These are phyloP conservation scores for Hemileccinum rubropunctum DNA, from an alignment of 768 basidiomycete species.

Conservation along the genomic window DNA sequence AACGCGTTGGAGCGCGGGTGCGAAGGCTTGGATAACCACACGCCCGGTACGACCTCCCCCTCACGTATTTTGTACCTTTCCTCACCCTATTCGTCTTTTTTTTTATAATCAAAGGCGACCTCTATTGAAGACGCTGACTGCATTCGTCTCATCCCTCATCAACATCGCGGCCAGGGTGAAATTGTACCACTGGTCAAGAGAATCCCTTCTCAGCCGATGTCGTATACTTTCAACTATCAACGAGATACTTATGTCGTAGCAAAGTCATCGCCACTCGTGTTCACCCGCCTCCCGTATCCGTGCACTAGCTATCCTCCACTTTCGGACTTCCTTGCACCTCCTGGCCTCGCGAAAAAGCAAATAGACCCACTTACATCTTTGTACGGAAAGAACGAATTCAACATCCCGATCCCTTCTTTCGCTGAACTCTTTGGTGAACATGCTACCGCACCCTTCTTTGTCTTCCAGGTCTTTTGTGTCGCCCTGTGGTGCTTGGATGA, in stretches of 20 bases:
- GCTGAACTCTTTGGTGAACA: slow-evolving; percentile 91
- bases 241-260: slow-evolving; percentile 85
- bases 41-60: slow-evolving; percentile 48
- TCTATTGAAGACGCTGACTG: slow-evolving; percentile 73
- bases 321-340: slow-evolving; percentile 57
- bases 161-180: slow-evolving; percentile 85
- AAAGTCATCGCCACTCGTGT: slow-evolving; percentile 53
- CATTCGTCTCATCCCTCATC: slow-evolving; percentile 75
- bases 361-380: slow-evolving; percentile 55
- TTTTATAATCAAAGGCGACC: slow-evolving; percentile 47
- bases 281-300: slow-evolving; percentile 86
- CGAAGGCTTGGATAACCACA: slow-evolving; percentile 79
- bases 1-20: slow-evolving; percentile 84
- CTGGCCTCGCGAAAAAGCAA: slow-evolving; percentile 49
- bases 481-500: slow-evolving; percentile 97
- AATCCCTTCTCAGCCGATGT: slow-evolving; percentile 47
- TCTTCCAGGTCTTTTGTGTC: slow-evolving; percentile 98
- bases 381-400: slow-evolving; percentile 93
- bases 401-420: slow-evolving; percentile 96
- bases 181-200: slow-evolving; percentile 78
- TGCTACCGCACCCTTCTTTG: slow-evolving; percentile 98
- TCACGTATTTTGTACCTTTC: background rate
- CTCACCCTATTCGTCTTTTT: background rate
- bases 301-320: slow-evolving; percentile 69
- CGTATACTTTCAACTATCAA: slow-evolving; percentile 92